Conservation (phyloP, 805 yeast genomes). For the Metschnikowia lachancei region DNA sequence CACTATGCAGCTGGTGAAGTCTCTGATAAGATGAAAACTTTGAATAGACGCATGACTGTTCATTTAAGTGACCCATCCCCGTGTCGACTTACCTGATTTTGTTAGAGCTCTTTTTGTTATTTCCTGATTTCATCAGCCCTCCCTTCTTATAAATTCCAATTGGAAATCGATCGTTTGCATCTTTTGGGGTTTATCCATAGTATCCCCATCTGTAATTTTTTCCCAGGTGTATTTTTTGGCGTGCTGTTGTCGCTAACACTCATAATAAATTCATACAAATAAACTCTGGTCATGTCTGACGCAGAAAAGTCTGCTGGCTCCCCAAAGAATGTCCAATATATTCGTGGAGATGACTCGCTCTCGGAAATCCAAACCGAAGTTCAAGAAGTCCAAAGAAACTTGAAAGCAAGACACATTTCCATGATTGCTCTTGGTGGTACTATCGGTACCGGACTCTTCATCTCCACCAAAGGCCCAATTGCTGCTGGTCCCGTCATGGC, state of each 20-base stretch:
- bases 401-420: constrained; percentile 65
- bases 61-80: constrained; percentile 6
- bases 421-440: constrained; percentile 82
- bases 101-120: too few relatives aligned
- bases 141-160: neutral
- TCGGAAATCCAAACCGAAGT: constrained; percentile 13
- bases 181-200: too few relatives aligned
- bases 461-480: constrained; percentile 58
- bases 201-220: neutral
- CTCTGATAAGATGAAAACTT: constrained; percentile 2
- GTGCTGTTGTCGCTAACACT: neutral
- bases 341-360: constrained; percentile 20
- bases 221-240: neutral
- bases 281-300: constrained; percentile 14
- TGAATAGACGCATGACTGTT: neutral
- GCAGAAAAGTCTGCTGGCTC: constrained; percentile 17
- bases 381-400: constrained; percentile 52
- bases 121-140: too few relatives aligned
- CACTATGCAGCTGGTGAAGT: neutral
- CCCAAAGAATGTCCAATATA: constrained; percentile 21
- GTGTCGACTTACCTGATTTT: neutral
- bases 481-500: constrained; percentile 70
- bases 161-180: neutral
- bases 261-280: neutral
- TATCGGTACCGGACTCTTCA: constrained; percentile 75